Percentiles rank a stretch among this genome's conserved stretches.
phyloP scores from a whole-genome alignment of 1,284 basidiomycete species.

The Psilocybe mexicana region DNA sequence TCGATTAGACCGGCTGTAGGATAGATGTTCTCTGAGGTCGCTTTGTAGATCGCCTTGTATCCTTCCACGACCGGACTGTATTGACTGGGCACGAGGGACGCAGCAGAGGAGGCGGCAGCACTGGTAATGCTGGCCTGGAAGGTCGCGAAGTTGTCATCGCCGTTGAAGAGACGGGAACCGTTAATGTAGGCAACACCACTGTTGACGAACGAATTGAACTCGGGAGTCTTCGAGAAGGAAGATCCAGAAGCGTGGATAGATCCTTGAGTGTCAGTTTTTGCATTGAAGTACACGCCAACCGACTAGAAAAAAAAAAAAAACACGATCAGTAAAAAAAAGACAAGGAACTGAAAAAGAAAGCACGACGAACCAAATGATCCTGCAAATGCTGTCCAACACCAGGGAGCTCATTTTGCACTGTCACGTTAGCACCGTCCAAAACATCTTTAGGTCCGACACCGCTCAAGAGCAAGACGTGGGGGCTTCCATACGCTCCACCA shows the following conservation, averaged over 20 bases:
- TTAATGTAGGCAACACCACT: constrained; percentile 40
- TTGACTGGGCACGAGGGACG: constrained; percentile 46
- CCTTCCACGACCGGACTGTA: constrained; percentile 55
- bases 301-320: constrained; percentile 32
- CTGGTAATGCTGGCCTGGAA: constrained; percentile 22
- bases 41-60: constrained; percentile 62
- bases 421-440: constrained; percentile 53
- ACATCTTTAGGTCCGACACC: constrained; percentile 71
- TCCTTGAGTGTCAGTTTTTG: constrained; percentile 48
- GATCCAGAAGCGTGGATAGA: constrained; percentile 38
- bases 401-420: constrained; percentile 53
- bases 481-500: constrained; percentile 65
- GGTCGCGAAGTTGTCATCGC: constrained; percentile 20
- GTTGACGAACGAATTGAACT: constrained; percentile 65
- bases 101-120: constrained; percentile 10
- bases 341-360: not conserved
- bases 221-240: constrained; percentile 30
- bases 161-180: constrained; percentile 29
- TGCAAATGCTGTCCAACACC: constrained; percentile 79
- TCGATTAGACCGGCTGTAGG: constrained; percentile 56
- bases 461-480: constrained; percentile 70
- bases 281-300: constrained; percentile 48
- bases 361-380: constrained; percentile 58
- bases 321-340: constrained; percentile 3
- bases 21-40: constrained; percentile 47